phyloP scores from a whole-genome alignment of 2,329 filamentous ascomycete genomes.

The Rhynchosporium secalis region DNA sequence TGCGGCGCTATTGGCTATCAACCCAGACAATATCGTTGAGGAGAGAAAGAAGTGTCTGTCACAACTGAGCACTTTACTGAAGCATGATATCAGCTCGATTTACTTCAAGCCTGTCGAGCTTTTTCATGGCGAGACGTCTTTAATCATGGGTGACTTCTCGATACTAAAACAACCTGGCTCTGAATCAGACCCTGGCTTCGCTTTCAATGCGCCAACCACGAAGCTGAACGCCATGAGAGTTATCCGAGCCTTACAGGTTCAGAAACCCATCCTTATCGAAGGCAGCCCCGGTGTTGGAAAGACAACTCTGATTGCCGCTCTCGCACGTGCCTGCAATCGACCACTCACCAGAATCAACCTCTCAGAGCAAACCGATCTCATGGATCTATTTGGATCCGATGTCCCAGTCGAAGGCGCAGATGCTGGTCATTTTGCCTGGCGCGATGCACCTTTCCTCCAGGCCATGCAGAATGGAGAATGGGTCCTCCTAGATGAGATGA shows the following conservation, averaged over 20 bases:
- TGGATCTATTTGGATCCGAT: slow-evolving; percentile 96
- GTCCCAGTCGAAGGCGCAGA: slow-evolving; percentile 91
- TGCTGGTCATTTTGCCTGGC: slow-evolving; percentile 90
- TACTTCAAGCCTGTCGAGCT: slow-evolving; percentile 67
- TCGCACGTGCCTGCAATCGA: slow-evolving; percentile 77
- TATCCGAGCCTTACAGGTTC: slow-evolving; percentile 81
- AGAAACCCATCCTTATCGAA: slow-evolving; percentile 90
- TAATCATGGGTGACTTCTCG: slow-evolving; percentile 75
- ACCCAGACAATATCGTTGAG: slow-evolving; percentile 65
- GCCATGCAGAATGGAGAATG: slow-evolving; percentile 97
- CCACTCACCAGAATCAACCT: slow-evolving; percentile 92
- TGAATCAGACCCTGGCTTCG: slow-evolving; percentile 61
- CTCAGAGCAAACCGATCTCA: slow-evolving; percentile 95
- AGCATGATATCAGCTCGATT: slow-evolving; percentile 59
- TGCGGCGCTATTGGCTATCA: slow-evolving; percentile 77
- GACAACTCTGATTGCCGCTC: slow-evolving; percentile 84
- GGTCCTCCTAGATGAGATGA: slow-evolving; percentile 99
- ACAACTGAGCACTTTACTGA: slow-evolving; percentile 68
- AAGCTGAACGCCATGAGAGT: slow-evolving; percentile 88
- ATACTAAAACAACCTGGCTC: slow-evolving; percentile 55
- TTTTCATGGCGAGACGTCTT: slow-evolving; percentile 48
- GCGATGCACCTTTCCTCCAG: slow-evolving; percentile 90
- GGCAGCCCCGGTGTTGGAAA: slow-evolving; percentile 98
- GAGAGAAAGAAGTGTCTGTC: slow-evolving; percentile 74
- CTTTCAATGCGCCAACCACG: slow-evolving; percentile 87